Conservation (phyloP, 2,329 filamentous ascomycete genomes). For the Pseudocercospora cruenta region DNA sequence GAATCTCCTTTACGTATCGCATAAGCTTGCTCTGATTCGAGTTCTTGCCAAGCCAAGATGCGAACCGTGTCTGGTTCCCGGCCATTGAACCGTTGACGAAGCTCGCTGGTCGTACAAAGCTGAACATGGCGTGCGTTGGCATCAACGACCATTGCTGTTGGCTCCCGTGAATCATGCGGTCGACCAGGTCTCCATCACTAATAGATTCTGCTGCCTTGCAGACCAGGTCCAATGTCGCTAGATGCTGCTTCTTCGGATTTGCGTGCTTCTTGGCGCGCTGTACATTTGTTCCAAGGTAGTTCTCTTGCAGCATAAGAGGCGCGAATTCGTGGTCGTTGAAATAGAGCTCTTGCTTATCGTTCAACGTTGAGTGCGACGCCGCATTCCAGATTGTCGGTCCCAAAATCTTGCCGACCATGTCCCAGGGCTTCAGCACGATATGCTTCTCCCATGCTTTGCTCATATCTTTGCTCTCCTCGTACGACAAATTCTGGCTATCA, state of each 20-base stretch:
- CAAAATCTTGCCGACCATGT: slow-evolving; percentile 92
- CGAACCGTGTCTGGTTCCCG: slow-evolving; percentile 71
- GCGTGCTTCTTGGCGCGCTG: slow-evolving; percentile 65
- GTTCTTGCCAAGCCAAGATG: slow-evolving; percentile 92
- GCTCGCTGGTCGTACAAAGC: slow-evolving; percentile 88
- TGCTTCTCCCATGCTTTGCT: slow-evolving; percentile 99
- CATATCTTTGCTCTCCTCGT: slow-evolving; percentile 87
- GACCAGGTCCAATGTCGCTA: slow-evolving; percentile 83
- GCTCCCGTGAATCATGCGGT: slow-evolving; percentile 96
- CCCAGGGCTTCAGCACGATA: slow-evolving; percentile 94
- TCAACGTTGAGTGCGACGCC: slow-evolving; percentile 81
- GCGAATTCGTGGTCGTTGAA: slow-evolving; percentile 99
- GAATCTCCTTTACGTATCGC: slow-evolving; percentile 87
- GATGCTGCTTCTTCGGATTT: slow-evolving; percentile 63
- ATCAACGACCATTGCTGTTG: slow-evolving; percentile 99
- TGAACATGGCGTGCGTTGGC: slow-evolving; percentile 94
- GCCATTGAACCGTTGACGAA: slow-evolving; percentile 78
- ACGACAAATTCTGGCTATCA: slow-evolving; percentile 78
- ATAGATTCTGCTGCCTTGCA: slow-evolving; percentile 93
- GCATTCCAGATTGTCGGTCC: slow-evolving; percentile 82
- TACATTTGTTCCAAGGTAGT: slow-evolving; percentile 86
- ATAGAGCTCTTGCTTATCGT: slow-evolving; percentile 98
- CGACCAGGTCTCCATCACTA: slow-evolving; percentile 93
- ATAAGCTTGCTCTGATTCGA: slow-evolving; percentile 77
- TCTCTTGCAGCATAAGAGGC: slow-evolving; percentile 96